phyloP scores from a whole-genome alignment of 2,329 filamentous ascomycete genomes.

The Calonectria pseudoturangicola region DNA sequence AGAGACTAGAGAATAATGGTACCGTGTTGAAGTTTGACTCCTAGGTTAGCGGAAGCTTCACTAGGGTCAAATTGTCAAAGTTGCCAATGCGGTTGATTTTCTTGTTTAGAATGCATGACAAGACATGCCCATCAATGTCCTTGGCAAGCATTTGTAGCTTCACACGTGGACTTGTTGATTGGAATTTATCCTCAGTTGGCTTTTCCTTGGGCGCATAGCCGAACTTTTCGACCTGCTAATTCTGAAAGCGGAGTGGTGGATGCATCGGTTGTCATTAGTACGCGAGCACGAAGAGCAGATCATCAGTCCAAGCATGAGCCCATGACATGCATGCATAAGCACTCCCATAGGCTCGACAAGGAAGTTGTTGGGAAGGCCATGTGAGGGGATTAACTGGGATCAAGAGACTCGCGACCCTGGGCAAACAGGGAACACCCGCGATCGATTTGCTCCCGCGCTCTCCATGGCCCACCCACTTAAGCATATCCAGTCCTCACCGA shows the following conservation, averaged over 20 bases:
- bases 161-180: slow-evolving; percentile 9
- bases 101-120: background rate
- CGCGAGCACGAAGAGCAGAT: background rate
- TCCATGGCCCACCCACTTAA: slow-evolving; percentile 27
- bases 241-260: background rate
- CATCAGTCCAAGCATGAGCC: background rate
- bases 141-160: too few relatives aligned
- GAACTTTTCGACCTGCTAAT: slow-evolving; percentile 6
- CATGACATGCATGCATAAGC: background rate
- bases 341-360: background rate
- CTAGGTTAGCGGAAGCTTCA: background rate
- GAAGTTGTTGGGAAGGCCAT: background rate
- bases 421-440: slow-evolving; percentile 14
- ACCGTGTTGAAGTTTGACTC: background rate
- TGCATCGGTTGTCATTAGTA: background rate
- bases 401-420: slow-evolving; percentile 2
- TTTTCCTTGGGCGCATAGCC: background rate
- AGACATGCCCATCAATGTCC: background rate
- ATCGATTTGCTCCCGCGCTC: background rate
- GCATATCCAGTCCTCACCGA: slow-evolving; percentile 14
- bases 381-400: background rate
- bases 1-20: background rate
- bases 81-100: background rate
- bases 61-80: background rate
- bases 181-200: background rate